Conservation (phyloP, 2,329 filamentous ascomycete genomes). For the Lojkania enalia region DNA sequence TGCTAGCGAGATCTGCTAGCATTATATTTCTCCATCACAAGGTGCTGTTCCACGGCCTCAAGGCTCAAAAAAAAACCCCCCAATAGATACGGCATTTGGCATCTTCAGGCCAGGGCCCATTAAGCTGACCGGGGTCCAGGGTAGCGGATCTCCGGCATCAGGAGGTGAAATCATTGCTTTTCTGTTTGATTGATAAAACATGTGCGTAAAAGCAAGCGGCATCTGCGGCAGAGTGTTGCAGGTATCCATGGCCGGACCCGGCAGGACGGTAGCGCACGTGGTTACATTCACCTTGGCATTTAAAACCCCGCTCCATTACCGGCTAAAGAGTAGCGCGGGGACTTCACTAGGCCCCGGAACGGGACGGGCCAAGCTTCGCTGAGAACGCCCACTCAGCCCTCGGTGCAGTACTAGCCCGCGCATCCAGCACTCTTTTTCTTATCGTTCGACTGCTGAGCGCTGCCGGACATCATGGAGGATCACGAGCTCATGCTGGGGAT, state of each 20-base stretch:
- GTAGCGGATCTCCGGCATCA: background rate
- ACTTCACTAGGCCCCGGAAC: constrained; percentile 3
- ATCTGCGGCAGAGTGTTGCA: constrained; percentile 5
- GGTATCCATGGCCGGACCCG: background rate
- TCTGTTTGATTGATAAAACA: constrained; percentile 8
- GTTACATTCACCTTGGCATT: constrained; percentile 16
- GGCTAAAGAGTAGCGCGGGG: constrained; percentile 10
- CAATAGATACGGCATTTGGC: too few relatives aligned
- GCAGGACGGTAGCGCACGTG: constrained; percentile 11
- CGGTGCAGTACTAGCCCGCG: constrained; percentile 7
- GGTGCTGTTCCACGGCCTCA: too few relatives aligned
- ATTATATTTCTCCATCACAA: too few relatives aligned
- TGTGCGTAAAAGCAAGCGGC: constrained; percentile 8
- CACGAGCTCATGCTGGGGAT: background rate
- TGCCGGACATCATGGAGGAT: background rate
- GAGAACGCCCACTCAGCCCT: constrained; percentile 3
- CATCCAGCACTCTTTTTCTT: background rate
- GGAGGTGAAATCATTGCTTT: background rate
- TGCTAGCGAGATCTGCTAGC: too few relatives aligned
- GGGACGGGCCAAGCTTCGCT: constrained; percentile 13
- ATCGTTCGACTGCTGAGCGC: constrained; percentile 5
- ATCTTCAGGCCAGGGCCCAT: too few relatives aligned
- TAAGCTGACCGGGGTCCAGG: too few relatives aligned
- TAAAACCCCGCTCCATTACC: constrained; percentile 10
- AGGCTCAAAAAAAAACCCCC: too few relatives aligned